Evolutionary conservation across 495 filamentous ascomycete genomes (phyloP), one percentile per base, ranked within the genome.

Genomic region (Hyaloscypha bicolor): DNA sequence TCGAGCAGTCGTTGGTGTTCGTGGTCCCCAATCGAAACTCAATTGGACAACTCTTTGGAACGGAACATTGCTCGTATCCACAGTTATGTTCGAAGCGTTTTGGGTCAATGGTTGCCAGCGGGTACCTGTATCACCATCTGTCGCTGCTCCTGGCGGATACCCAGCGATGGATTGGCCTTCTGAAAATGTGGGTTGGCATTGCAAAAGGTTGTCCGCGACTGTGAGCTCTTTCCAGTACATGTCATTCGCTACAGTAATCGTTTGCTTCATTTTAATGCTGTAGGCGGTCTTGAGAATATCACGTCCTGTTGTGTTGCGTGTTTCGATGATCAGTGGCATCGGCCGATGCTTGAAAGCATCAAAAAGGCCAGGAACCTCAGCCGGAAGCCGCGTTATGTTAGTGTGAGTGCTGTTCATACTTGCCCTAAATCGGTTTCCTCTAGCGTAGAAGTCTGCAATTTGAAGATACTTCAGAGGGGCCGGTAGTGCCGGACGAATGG

Each of bases 391-490:
- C 11, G 78, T 81, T 37, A 91, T 73, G 9, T 82, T 86, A 4
- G 89, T 91, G 67, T 90, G 87, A 1, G 87, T 89, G 62, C 82
- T 77, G 76, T 91, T 91, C 8, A 86, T 85, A 68, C 73, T 72
- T 1, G 86, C 87, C 21, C 79, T 80, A 65, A 91, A 82, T 12
- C 86, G 83, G 77, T 82, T 85, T 33, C 89, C 89, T 62, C 81
- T 83, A 82, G 84, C 90, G 79, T 89, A 89, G 75, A 91, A 86
- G 19, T 84, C 87, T 12, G 88, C 85, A 70, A 89, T 87, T 55
- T 77, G 79, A 55, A 91, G 71, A 48, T 86, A 74, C 21, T 70
- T 68, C 48, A 86, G 78, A 55, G 87, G 85, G 0, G 81, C 81
- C 9, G 85, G 83, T 2, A 86, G 73, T 9, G 73, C 75, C 0